Evolutionary conservation across 1,284 basidiomycete species (phyloP), one percentile per base, ranked within the genome.

Genomic region (Austropuccinia psidii): DNA sequence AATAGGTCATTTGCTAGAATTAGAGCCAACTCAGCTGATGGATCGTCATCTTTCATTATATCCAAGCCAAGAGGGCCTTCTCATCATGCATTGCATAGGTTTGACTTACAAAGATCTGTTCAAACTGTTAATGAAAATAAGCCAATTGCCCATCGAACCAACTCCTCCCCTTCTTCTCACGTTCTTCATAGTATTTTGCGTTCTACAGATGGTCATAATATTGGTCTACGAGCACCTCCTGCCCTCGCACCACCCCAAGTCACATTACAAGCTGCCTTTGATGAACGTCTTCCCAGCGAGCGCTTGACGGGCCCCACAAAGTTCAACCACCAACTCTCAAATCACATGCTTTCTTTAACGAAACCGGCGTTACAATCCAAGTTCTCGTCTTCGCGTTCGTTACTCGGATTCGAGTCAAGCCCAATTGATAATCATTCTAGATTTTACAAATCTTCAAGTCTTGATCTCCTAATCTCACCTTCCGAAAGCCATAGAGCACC

Each of bases 401-500:
- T 31, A 8, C 39, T 47, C 41, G 49, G 49, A 24, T 43, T 64
- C 43, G 41, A n/a, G 43, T 31, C 60, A 2, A 33, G 21, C 21
- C 43, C 29, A 19, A 8, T 13, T 8, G n/a, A 45, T 4, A 39
- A 64, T 9, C 21, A 39, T 24, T 29, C 60, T 29, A 64, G 49
- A 31, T 47, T 64, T 24, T 43, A 41, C 27, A 29, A 37, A 35
- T 72, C 69, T 17, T 61, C 69, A 31, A 72, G 69, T 39, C 50
- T 72, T n/a, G 69, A 72, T 27, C 62, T 72, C 41, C 58, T 62
- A 15, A 62, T 72, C n/a, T 61, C 47, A 5, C 69, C 69, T 39
- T 72, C 45, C 19, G 49, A 49, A 29, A 47, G 58, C 15, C 57
- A 72, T 54, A 19, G 69, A n/a, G 58, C 58, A 4, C 58, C 69